Evolutionary conservation across 2,329 filamentous ascomycete species (phyloP).

Genomic region (Talaromyces sp.): DNA sequence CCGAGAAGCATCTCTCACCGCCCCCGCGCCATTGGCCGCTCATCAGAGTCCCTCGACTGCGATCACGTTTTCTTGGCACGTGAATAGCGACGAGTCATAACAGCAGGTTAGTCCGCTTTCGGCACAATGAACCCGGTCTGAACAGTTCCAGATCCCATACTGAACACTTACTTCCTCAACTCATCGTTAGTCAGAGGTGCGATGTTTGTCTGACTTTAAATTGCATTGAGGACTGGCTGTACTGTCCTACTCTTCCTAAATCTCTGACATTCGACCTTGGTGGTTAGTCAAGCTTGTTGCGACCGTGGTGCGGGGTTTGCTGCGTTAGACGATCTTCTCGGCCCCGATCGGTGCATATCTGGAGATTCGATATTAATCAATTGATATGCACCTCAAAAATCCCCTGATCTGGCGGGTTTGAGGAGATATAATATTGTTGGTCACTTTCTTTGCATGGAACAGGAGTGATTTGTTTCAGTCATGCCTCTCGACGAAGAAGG

Average conservation of each 20-base stretch:
- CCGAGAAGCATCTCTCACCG: slow-evolving; percentile 11
- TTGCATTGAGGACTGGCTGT: not conserved
- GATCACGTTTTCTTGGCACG: slow-evolving; percentile 10
- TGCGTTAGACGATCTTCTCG: not conserved
- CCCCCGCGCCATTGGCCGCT: slow-evolving; percentile 2
- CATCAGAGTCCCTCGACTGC: not conserved
- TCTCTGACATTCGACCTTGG: not conserved
- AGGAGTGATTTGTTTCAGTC: slow-evolving; percentile 11
- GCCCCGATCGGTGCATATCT: slow-evolving; percentile 3
- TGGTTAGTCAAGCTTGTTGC: not conserved
- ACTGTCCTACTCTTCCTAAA: not conserved
- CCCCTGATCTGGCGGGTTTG: not conserved
- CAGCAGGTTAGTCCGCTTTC: not conserved
- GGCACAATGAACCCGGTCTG: slow-evolving; percentile 3
- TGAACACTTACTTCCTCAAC: not conserved
- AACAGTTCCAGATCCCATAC: not conserved
- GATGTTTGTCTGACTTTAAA: not conserved
- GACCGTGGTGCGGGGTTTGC: slow-evolving; percentile 7
- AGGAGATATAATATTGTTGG: not conserved
- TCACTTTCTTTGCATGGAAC: not conserved
- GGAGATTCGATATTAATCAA: not conserved
- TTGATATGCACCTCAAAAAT: not conserved
- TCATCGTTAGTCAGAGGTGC: not conserved
- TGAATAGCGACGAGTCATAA: not conserved
- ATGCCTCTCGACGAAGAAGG: slow-evolving; percentile 47